phyloP scores from a whole-genome alignment of 768 basidiomycete genomes.

The Pulveroboletus sp. region DNA sequence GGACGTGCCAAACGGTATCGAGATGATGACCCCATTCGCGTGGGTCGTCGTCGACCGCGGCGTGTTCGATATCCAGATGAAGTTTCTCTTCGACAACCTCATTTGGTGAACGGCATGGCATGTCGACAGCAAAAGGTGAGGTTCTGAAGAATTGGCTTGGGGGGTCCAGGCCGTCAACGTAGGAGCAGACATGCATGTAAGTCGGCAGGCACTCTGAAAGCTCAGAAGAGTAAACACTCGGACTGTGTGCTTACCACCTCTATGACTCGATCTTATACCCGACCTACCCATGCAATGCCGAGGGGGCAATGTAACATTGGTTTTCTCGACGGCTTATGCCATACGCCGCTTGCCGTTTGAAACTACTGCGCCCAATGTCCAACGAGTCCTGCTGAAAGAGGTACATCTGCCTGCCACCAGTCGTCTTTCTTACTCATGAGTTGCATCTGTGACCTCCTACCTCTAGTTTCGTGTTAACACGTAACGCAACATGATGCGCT shows the following conservation, averaged over 20 bases:
- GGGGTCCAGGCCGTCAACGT: background rate
- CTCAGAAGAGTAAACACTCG: background rate
- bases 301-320: background rate
- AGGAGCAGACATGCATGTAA: constrained; percentile 12
- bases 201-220: constrained; percentile 5
- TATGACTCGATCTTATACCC: constrained; percentile 19
- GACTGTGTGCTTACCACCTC: constrained; percentile 4
- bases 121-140: constrained; percentile 1
- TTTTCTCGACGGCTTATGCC: background rate
- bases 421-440: constrained; percentile 1
- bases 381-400: constrained; percentile 10
- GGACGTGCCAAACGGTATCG: background rate
- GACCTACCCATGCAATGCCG: background rate
- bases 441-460: constrained; percentile 5
- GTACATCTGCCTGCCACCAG: constrained; percentile 14
- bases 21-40: constrained; percentile 46
- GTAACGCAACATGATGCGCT: background rate
- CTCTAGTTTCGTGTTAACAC: background rate
- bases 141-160: background rate
- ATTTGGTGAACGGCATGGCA: background rate
- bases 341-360: background rate
- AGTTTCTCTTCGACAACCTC: constrained; percentile 4
- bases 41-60: constrained; percentile 54
- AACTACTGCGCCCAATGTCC: background rate
- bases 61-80: constrained; percentile 34